phyloP scores from a whole-genome alignment of 78 protist genomes.

The Tieghemostelium lacteum region DNA sequence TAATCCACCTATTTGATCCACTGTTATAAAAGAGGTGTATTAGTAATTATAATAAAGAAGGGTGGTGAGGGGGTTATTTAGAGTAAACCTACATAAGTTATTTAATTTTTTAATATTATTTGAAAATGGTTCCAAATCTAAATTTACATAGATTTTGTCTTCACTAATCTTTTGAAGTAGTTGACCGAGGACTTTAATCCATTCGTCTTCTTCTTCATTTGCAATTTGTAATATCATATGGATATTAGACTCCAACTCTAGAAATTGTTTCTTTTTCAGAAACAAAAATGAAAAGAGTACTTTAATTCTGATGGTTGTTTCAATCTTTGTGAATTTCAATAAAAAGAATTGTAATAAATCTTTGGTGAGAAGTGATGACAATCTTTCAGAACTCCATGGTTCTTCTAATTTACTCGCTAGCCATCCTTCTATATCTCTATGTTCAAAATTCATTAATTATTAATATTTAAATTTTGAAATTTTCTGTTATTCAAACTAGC shows the following conservation, averaged over 20 bases:
- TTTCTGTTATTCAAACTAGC: too few relatives aligned
- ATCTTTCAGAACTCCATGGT: constrained; percentile 31
- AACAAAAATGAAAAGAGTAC: constrained; percentile 55
- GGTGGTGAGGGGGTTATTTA: too few relatives aligned
- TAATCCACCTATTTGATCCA: constrained; percentile 41
- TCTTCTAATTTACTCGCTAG: constrained; percentile 56
- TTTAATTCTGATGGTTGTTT: constrained; percentile 42
- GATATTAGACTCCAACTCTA: constrained; percentile 34
- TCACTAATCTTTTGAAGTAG: constrained; percentile 14
- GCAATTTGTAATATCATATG: constrained; percentile 47
- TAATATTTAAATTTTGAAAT: background rate
- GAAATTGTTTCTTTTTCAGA: constrained; percentile 57
- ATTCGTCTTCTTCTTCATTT: constrained; percentile 68
- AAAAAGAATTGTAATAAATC: constrained; percentile 60
- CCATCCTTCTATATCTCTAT: constrained; percentile 79
- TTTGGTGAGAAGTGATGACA: constrained; percentile 35
- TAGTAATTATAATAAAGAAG: too few relatives aligned
- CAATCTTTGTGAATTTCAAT: constrained; percentile 59
- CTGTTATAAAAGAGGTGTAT: background rate
- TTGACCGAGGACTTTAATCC: constrained; percentile 52
- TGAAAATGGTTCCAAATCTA: constrained; percentile 40
- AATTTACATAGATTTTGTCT: constrained; percentile 28
- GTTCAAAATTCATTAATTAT: constrained; percentile 5
- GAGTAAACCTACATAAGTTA: constrained; percentile 12
- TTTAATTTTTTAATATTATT: constrained; percentile 26